Evolutionary conservation across 2,329 filamentous ascomycete genomes (phyloP).

Genomic region (Apiospora arundinis): DNA sequence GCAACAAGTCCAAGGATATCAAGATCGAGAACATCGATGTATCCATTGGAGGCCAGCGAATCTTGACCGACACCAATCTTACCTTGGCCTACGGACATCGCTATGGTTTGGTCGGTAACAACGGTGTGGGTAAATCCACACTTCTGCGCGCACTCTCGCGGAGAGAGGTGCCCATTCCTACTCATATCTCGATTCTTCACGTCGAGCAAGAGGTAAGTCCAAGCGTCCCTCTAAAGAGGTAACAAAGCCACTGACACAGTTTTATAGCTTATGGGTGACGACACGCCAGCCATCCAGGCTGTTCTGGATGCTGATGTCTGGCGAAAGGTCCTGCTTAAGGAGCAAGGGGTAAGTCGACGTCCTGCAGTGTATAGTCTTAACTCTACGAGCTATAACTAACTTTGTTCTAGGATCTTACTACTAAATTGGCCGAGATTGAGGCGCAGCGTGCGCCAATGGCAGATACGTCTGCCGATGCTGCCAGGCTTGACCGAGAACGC

Average conservation of each 20-base stretch:
- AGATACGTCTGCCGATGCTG: slow-evolving; percentile 90
- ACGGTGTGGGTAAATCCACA: slow-evolving; percentile 99
- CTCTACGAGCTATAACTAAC: slow-evolving; percentile 28
- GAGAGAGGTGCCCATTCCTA: slow-evolving; percentile 92
- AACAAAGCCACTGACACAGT: slow-evolving; percentile 29
- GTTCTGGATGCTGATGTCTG: slow-evolving; percentile 98
- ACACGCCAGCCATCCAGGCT: slow-evolving; percentile 92
- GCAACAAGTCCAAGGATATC: slow-evolving; percentile 96
- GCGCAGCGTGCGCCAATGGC: slow-evolving; percentile 78
- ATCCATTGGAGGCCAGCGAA: slow-evolving; percentile 86
- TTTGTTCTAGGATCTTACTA: slow-evolving; percentile 72
- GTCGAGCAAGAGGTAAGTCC: slow-evolving; percentile 90
- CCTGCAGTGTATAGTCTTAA: neutral
- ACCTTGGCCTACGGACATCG: slow-evolving; percentile 91
- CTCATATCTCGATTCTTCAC: slow-evolving; percentile 97
- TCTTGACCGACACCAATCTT: slow-evolving; percentile 87
- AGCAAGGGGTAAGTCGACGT: slow-evolving; percentile 73
- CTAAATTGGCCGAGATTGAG: slow-evolving; percentile 79
- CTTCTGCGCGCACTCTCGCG: slow-evolving; percentile 88
- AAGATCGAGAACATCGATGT: slow-evolving; percentile 97
- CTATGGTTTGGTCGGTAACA: slow-evolving; percentile 97
- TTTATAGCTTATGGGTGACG: slow-evolving; percentile 86
- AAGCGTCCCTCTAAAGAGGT: neutral
- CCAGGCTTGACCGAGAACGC: slow-evolving; percentile 81
- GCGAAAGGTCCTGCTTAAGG: slow-evolving; percentile 91